Evolutionary conservation across 331 rosid genomes (phyloP).

Genomic region (Stylosanthes scabra): DNA sequence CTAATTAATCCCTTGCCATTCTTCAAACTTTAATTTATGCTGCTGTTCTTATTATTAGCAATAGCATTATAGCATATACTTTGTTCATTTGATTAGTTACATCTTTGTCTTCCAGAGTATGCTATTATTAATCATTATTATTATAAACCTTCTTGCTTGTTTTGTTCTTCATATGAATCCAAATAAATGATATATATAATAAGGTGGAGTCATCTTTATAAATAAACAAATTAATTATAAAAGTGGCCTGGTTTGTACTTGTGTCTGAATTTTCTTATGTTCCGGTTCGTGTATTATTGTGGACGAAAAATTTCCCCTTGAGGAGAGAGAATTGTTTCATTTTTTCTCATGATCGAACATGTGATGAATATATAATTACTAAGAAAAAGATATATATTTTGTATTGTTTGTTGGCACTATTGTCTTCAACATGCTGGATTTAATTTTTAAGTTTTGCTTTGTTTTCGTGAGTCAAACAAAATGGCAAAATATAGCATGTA

Average conservation of each 20-base stretch:
- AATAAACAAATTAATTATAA: background rate
- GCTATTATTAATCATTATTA: background rate
- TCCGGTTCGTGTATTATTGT: no score
- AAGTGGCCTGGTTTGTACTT: no score
- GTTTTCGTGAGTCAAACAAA: background rate
- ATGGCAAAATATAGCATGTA: background rate
- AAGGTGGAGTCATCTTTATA: background rate
- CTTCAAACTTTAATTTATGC: no score
- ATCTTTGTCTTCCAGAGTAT: constrained; percentile 30
- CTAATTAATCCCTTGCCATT: no score
- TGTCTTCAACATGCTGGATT: background rate
- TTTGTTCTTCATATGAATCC: background rate
- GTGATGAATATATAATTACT: no score
- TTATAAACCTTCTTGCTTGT: no score
- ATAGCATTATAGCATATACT: constrained; percentile 10
- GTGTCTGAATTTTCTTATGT: no score
- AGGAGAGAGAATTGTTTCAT: no score
- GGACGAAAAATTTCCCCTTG: no score
- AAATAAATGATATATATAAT: background rate
- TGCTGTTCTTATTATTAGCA: background rate
- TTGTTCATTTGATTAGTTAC: background rate
- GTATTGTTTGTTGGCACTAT: no score
- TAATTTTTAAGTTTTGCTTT: background rate
- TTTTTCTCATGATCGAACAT: no score
- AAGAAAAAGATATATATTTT: no score